These are phyloP conservation scores for Marvania coccoides DNA, from an alignment of 139 green algal genomes.

Conservation along the genomic window DNA sequence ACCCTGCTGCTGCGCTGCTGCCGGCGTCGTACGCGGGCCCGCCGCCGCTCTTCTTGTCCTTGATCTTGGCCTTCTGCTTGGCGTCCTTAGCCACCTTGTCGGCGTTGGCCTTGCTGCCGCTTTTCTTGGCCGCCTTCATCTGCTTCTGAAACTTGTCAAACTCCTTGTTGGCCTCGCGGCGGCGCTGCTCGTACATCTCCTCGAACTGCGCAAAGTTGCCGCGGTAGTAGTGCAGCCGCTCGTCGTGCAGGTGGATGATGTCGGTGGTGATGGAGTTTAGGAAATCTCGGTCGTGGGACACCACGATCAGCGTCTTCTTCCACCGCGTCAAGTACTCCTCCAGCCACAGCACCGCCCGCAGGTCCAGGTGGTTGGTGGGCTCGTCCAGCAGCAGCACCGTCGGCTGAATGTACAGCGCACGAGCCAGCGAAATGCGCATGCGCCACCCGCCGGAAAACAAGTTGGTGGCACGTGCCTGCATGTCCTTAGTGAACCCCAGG, in stretches of 20 bases:
- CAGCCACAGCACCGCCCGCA: constrained; percentile 84
- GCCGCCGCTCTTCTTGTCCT: constrained; percentile 12
- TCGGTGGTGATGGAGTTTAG: constrained; percentile 97
- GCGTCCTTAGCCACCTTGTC: constrained; percentile 51
- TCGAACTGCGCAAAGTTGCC: constrained; percentile 93
- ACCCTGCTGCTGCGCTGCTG: constrained; percentile 6
- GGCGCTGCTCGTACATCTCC: constrained; percentile 98
- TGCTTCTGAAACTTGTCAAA: constrained; percentile 92
- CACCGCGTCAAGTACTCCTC: constrained; percentile 71
- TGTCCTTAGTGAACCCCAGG: constrained; percentile 76
- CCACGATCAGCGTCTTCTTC: constrained; percentile 99
- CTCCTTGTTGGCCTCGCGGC: constrained; percentile 84
- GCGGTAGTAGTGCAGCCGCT: constrained; percentile 87
- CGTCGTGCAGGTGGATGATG: constrained; percentile 99
- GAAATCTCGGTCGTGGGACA: constrained; percentile 98
- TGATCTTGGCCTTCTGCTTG: constrained; percentile 54
- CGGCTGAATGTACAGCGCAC: constrained; percentile 96
- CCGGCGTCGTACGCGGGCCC: constrained; percentile 34
- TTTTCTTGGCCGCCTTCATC: constrained; percentile 76
- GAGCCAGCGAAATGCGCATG: constrained; percentile 98
- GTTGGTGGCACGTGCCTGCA: constrained; percentile 77
- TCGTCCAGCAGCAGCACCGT: constrained; percentile 98
- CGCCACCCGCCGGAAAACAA: constrained; percentile 89
- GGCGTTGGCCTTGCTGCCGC: constrained; percentile 56
- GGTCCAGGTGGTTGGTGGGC: constrained; percentile 98